Base-by-base conservation (phyloP, 805 yeast genomes). In the Metschnikowia orientalis region DNA sequence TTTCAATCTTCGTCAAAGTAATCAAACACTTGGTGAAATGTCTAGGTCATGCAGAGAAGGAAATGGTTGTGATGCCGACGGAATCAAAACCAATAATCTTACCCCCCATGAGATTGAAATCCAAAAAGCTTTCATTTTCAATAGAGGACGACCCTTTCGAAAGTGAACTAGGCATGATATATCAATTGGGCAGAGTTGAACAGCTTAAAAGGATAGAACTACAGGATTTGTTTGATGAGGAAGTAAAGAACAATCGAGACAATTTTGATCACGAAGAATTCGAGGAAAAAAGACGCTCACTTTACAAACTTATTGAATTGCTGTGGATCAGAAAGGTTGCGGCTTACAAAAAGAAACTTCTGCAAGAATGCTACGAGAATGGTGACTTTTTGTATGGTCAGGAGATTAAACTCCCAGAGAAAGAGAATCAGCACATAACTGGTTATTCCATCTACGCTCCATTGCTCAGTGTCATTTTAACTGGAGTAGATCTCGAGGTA, bases 251-350 rank as follows among this genome's bases (percentile, higher is more conserved):
- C 5, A 29, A 17, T 6, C 21, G 16, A 9, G 18, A 14, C 18
- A 16, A 23, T 6, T 18, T 14, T 4, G 14, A 11, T 8, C 28
- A 25, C 3, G 33, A 26, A 7, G 30, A 28, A 2, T 17, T 18
- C 4, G 31, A 40, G 5, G 28, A 33, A n/a, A 33, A 34, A 10
- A 29, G 38, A 7, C 22, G 16, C 4, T 26, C 23, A 5, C 32
- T 44, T 8, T 27, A 39, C 16, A 31, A 37, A 19, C 10, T 30
- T n/a, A 30, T 45, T 25, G 47, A 34, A 18, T 15, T 9, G 5
- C 47, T 41, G 50, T 89, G 97, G 97, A 71, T 85, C 14, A 58
- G 71, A 15, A 67, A 84, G 31, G 75, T 85, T 5, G 64, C 66
- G 20, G 66, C 69, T 27, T 71, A 67, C 56, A 67, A 62, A 41